A percentile compares a stretch with the other conserved stretches of the same genome.
phyloP scores from a whole-genome alignment of 352 stramenopile species.

The Globisporangium perplexum region DNA sequence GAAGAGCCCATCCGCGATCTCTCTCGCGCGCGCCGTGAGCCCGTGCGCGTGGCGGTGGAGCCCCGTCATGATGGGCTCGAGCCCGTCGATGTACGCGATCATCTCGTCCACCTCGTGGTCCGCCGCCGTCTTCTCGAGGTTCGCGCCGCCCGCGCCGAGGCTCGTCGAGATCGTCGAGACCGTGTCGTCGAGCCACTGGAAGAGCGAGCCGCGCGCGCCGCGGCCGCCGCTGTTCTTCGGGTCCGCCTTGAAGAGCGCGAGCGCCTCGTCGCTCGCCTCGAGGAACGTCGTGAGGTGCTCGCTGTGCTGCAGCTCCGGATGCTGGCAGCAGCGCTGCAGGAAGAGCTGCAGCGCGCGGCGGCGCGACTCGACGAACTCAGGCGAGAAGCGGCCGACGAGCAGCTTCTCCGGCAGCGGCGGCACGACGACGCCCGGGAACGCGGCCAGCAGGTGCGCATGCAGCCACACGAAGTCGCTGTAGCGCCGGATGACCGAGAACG shows the following conservation, averaged over 20 bases:
- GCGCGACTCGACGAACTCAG: slow-evolving; percentile 88
- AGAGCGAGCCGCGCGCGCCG: slow-evolving; percentile 52
- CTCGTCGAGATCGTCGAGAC: slow-evolving; percentile 80
- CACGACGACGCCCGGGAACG: slow-evolving; percentile 89
- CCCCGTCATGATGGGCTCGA: slow-evolving; percentile 94
- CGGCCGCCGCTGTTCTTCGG: slow-evolving; percentile 46
- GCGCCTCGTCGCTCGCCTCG: slow-evolving; percentile 66
- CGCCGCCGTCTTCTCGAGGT: slow-evolving; percentile 82
- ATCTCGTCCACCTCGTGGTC: slow-evolving; percentile 96
- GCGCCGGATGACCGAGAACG: slow-evolving; percentile 90
- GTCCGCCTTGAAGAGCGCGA: slow-evolving; percentile 61
- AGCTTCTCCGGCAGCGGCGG: slow-evolving; percentile 96
- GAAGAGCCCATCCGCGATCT: slow-evolving; percentile 95
- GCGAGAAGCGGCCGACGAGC: slow-evolving; percentile 91
- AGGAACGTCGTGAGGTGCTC: slow-evolving; percentile 83
- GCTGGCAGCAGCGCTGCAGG: slow-evolving; percentile 64
- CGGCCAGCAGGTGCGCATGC: slow-evolving; percentile 81
- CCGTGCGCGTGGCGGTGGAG: slow-evolving; percentile 92
- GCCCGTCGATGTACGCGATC: slow-evolving; percentile 92
- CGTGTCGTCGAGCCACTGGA: slow-evolving; percentile 87
- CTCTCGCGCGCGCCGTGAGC: slow-evolving; percentile 91
- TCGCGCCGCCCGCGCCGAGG: slow-evolving; percentile 37
- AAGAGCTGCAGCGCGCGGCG: slow-evolving; percentile 79
- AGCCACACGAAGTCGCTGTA: slow-evolving; percentile 97
- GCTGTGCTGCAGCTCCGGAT: slow-evolving; percentile 82